A percentile compares a stretch with the other conserved stretches of the same genome.
Conservation (phyloP, 345 rosid species). For the Populus ilicifolia region DNA sequence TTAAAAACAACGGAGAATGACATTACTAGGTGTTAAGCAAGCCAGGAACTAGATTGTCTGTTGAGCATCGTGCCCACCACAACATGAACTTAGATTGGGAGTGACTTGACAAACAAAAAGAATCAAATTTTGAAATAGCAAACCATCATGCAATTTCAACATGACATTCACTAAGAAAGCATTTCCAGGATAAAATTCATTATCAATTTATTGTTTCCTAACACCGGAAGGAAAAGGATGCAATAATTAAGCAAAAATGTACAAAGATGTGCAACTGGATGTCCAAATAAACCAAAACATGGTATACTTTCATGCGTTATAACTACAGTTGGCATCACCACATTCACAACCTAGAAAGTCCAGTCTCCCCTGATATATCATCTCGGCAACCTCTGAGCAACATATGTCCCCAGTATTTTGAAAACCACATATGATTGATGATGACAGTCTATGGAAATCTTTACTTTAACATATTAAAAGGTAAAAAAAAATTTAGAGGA, state of each 20-base stretch:
- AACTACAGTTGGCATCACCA: background rate
- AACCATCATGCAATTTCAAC: background rate
- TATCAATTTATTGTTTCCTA: background rate
- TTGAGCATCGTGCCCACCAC: background rate
- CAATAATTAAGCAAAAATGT: background rate
- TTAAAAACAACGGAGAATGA: background rate
- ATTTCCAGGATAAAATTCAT: background rate
- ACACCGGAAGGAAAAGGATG: background rate
- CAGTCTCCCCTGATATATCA: background rate
- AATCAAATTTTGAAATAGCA: background rate
- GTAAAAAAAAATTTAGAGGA: background rate
- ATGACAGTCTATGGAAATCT: background rate
- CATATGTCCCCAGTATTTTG: background rate
- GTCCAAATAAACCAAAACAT: background rate
- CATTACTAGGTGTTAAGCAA: background rate
- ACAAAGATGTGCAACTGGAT: background rate
- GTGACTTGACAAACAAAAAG: background rate
- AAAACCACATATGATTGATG: background rate
- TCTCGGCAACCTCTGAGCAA: background rate
- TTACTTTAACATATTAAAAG: background rate
- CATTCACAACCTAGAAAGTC: too few species aligned
- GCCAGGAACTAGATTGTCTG: background rate
- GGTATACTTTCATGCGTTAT: background rate
- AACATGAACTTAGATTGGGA: background rate
- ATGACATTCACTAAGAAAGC: background rate